These are phyloP conservation scores for Stylosanthes scabra DNA, from an alignment of 331 rosid species.

Conservation along the genomic window DNA sequence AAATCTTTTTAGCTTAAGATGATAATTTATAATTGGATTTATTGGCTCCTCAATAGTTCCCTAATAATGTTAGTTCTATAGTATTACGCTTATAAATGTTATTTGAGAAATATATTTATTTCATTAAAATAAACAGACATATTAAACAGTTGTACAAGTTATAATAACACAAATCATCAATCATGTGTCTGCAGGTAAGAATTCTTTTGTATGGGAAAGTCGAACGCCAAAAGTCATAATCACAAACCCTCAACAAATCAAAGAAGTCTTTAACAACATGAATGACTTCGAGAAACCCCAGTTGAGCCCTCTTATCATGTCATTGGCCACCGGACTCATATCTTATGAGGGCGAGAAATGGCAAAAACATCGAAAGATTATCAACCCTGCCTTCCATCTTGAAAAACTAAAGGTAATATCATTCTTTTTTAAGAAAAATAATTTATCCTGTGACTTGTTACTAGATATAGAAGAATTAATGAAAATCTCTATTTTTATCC, in stretches of 20 bases:
- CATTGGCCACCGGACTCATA: constrained; percentile 24
- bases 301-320: constrained; percentile 9
- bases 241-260: constrained; percentile 34
- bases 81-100: too few species aligned
- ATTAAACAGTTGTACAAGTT: too few species aligned
- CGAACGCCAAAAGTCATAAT: constrained; percentile 28
- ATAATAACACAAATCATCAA: background rate
- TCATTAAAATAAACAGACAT: too few species aligned
- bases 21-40: too few species aligned
- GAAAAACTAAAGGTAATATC: constrained; percentile 44
- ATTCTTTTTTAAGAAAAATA: background rate
- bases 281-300: constrained; percentile 33
- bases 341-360: constrained; percentile 43
- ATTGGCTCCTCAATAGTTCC: too few species aligned
- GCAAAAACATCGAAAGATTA: constrained; percentile 44
- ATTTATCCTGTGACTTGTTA: too few species aligned
- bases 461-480: too few species aligned
- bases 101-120: background rate
- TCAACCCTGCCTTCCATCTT: constrained; percentile 45
- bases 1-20: too few species aligned
- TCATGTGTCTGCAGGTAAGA: constrained; percentile 17
- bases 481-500: too few species aligned
- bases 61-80: too few species aligned
- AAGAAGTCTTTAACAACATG: constrained; percentile 38
- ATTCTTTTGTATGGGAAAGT: constrained; percentile 38